Conservation (phyloP, 2,329 filamentous ascomycete genomes). For the Trichoderma arundinaceum region DNA sequence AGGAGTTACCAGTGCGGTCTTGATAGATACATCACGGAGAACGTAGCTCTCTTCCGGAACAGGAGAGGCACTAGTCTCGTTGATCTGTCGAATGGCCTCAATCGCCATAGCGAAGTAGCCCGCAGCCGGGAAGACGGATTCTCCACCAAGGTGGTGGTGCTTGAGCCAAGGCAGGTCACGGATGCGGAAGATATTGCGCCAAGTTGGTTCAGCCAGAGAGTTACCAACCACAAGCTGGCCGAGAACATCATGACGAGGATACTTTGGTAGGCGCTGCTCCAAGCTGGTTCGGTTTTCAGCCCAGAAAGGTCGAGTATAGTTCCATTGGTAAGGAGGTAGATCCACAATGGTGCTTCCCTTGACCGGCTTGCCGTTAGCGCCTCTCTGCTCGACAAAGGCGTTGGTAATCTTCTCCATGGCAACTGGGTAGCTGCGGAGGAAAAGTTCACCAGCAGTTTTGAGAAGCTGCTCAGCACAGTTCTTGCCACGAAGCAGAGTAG, state of each 20-base stretch:
- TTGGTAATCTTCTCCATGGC: constrained; percentile 43
- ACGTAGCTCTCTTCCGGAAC: constrained; percentile 32
- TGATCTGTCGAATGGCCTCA: constrained; percentile 45
- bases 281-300: constrained; percentile 37
- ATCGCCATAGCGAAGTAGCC: constrained; percentile 52
- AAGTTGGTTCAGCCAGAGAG: constrained; percentile 44
- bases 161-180: constrained; percentile 60
- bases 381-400: constrained; percentile 33
- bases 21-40: constrained; percentile 41
- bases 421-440: constrained; percentile 49
- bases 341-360: constrained; percentile 29
- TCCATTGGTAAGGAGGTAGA: constrained; percentile 44
- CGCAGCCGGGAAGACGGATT: constrained; percentile 52
- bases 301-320: constrained; percentile 42
- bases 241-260: constrained; percentile 50
- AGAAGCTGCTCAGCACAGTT: constrained; percentile 43
- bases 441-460: constrained; percentile 50
- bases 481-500: constrained; percentile 52
- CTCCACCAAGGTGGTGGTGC: constrained; percentile 61
- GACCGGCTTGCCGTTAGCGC: constrained; percentile 31
- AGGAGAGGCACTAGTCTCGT: constrained; percentile 1
- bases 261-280: constrained; percentile 48
- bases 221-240: constrained; percentile 42
- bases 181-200: constrained; percentile 54
- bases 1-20: constrained; percentile 40